Base-by-base conservation (phyloP, 345 rosid genomes). In the Euphorbia peplus region DNA sequence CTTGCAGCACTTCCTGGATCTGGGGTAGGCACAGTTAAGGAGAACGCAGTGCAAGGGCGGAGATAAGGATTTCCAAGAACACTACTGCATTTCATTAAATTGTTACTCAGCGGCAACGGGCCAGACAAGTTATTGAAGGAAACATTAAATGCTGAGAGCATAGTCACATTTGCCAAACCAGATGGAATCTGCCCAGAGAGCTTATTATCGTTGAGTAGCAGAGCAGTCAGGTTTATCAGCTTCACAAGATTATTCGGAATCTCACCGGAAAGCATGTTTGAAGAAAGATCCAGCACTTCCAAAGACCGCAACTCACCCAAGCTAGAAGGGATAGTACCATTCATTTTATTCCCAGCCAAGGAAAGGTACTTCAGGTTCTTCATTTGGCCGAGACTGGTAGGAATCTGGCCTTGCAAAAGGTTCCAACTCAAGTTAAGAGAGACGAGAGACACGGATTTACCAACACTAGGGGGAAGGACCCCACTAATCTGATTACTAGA, bases 61-160 rank as follows among this genome's bases (percentile, higher is more conserved):
- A 83, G 66, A 71, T 74, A 68, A 60, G 89, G 83, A 74, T 88
- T 88, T 52, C 90, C 93, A 41, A 81, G 75, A 73, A 84, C 61
- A 42, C 82, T 81, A 35, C 73, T 74, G 67, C 90, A 88, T 57
- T 74, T 79, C 73, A 74, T 70, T 70, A 79, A 71, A 70, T 64
- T 73, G 64, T 69, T 75, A 56, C 79, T 81, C 8, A 65, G 56
- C 24, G 84, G 90, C 75, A 87, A 70, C 11, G 88, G 83, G 61
- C 92, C 92, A 16, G 88, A 84, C 64, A 88, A 68, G 79, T 88
- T 68, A 66, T 88, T 85, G 75, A 79, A 82, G 51, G 92, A 88
- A 68, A 82, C 84, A 60, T 88, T 84, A 74, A 88, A 82, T 2
- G 70, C 68, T n/a, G 82, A 68, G 46, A 88, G 88, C 19, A 65